Conservation (phyloP, 768 basidiomycete genomes). For the Dioszegia hungarica region DNA sequence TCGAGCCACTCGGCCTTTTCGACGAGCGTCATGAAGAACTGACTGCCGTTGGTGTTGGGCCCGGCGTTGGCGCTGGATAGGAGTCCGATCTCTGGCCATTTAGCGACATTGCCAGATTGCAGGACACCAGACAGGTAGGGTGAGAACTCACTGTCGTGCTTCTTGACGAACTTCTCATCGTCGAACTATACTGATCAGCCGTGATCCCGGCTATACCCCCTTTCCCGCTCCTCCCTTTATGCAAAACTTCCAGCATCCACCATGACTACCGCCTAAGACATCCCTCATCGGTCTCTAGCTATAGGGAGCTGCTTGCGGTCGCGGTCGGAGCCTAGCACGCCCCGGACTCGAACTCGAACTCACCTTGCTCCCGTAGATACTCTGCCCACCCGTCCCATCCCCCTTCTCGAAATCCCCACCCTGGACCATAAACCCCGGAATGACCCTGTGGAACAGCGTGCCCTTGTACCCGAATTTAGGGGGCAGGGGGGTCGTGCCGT, state of each 20-base stretch:
- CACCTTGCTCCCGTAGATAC: conserved; percentile 48
- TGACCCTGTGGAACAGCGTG: conserved; percentile 63
- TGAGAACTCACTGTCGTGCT: conserved; percentile 32
- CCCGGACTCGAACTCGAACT: too few species aligned
- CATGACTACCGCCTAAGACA: too few species aligned
- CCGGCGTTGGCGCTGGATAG: conserved; percentile 66
- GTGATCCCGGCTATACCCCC: too few species aligned
- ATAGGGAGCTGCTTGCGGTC: too few species aligned
- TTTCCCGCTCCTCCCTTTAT: too few species aligned
- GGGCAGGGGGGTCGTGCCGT: conserved; percentile 21
- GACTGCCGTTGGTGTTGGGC: conserved; percentile 54
- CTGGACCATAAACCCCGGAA: conserved; percentile 51
- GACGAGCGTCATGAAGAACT: conserved; percentile 47
- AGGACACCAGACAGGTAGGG: background rate
- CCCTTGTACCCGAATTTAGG: conserved; percentile 66
- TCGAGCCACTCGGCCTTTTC: conserved; percentile 40
- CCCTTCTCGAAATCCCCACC: conserved; percentile 68
- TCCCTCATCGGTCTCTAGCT: too few species aligned
- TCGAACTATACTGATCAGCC: conserved; percentile 23
- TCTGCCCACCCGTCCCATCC: conserved; percentile 50
- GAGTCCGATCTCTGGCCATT: conserved; percentile 34
- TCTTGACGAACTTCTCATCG: conserved; percentile 48
- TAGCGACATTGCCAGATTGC: background rate
- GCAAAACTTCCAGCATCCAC: too few species aligned
- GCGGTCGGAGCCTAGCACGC: too few species aligned